Conservation (phyloP, 2,329 filamentous ascomycete genomes). For the Penicillium sp. region DNA sequence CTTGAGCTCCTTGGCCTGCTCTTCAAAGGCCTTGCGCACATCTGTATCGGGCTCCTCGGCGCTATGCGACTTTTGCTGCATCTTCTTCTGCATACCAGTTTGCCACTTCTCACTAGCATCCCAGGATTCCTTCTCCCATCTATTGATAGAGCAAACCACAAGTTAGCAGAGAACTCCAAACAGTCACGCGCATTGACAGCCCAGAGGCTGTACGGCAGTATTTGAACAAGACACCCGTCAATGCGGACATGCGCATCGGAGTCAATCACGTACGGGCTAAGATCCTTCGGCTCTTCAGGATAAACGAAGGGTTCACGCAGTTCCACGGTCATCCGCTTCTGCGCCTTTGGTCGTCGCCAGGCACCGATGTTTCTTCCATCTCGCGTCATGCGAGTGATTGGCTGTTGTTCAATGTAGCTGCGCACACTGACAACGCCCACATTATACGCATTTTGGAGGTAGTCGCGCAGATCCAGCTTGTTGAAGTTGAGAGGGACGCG, state of each 20-base stretch:
- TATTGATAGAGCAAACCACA: slow-evolving; percentile 17
- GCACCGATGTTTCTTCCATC: slow-evolving; percentile 43
- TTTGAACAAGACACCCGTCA: too few relatives aligned
- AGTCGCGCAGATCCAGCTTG: slow-evolving; percentile 95
- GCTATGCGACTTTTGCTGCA: slow-evolving; percentile 31
- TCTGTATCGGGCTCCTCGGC: slow-evolving; percentile 18
- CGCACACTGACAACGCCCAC: slow-evolving; percentile 68
- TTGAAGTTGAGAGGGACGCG: slow-evolving; percentile 84
- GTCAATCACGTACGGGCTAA: slow-evolving; percentile 47
- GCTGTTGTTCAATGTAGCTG: slow-evolving; percentile 69
- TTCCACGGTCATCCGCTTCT: slow-evolving; percentile 94
- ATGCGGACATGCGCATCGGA: neutral
- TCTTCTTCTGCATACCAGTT: slow-evolving; percentile 33
- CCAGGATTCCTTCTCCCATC: slow-evolving; percentile 58
- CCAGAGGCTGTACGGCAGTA: too few relatives aligned
- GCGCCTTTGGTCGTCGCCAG: slow-evolving; percentile 63
- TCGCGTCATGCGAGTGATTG: slow-evolving; percentile 45
- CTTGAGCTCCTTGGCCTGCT: slow-evolving; percentile 59
- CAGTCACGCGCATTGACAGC: too few relatives aligned
- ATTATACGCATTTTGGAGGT: slow-evolving; percentile 79
- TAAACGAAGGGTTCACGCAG: slow-evolving; percentile 82
- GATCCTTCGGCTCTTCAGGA: slow-evolving; percentile 63
- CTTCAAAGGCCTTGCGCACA: slow-evolving; percentile 43
- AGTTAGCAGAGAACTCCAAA: neutral
- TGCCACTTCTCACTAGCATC: slow-evolving; percentile 45